These are phyloP conservation scores for Sordaria brevicollis DNA, from an alignment of 495 filamentous ascomycete genomes.

Conservation along the genomic window DNA sequence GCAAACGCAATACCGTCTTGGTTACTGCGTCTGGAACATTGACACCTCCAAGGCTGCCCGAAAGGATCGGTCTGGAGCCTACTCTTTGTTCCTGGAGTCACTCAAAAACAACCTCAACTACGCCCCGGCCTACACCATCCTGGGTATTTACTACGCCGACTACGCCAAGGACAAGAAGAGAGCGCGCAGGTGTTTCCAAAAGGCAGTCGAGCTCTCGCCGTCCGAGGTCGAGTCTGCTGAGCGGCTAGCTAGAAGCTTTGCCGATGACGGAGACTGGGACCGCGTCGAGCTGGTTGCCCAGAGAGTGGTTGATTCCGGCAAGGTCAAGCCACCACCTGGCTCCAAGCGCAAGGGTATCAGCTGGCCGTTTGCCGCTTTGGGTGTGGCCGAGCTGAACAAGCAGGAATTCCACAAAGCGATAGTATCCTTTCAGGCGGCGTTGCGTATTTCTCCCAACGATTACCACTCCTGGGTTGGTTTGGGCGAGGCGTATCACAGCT, in stretches of 20 bases:
- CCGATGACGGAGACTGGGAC: slow-evolving; percentile 89
- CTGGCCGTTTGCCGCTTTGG: slow-evolving; percentile 94
- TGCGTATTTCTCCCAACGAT: slow-evolving; percentile 70
- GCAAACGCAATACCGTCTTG: slow-evolving; percentile 79
- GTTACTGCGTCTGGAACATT: slow-evolving; percentile 78
- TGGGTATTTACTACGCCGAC: slow-evolving; percentile 92
- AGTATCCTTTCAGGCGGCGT: slow-evolving; percentile 82
- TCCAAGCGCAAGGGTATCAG: slow-evolving; percentile 84
- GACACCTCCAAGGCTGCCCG: slow-evolving; percentile 59
- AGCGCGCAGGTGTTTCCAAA: slow-evolving; percentile 86
- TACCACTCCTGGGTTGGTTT: slow-evolving; percentile 95
- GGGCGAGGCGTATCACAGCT: slow-evolving; percentile 91
- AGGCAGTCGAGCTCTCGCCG: slow-evolving; percentile 87
- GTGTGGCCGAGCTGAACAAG: slow-evolving; percentile 91
- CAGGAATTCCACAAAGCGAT: slow-evolving; percentile 83
- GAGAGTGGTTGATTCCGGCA: slow-evolving; percentile 86
- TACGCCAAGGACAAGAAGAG: slow-evolving; percentile 77
- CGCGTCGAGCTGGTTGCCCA: slow-evolving; percentile 87
- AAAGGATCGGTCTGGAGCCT: slow-evolving; percentile 63
- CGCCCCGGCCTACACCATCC: slow-evolving; percentile 84
- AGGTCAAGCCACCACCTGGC: slow-evolving; percentile 76
- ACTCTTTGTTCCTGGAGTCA: slow-evolving; percentile 71
- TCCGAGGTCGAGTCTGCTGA: slow-evolving; percentile 83
- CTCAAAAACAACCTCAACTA: slow-evolving; percentile 81
- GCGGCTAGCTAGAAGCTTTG: slow-evolving; percentile 72